Percentiles rank a stretch among this genome's conserved stretches.
Evolutionary conservation across 2,329 filamentous ascomycete genomes (phyloP).

Genomic region (Fusarium albidum): DNA sequence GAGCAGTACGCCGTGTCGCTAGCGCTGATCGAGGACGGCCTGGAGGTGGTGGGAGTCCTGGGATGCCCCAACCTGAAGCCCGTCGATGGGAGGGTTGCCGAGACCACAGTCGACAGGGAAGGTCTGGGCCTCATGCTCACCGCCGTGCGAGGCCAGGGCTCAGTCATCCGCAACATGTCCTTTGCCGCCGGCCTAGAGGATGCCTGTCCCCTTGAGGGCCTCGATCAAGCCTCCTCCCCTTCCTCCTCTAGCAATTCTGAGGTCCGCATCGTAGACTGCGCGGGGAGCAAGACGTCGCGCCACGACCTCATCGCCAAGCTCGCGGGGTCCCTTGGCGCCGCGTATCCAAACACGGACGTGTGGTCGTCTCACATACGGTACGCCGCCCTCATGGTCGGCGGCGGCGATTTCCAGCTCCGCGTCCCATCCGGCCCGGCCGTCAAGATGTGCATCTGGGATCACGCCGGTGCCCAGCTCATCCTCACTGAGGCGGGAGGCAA

Average conservation of each 20-base stretch:
- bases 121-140: conserved; percentile 49
- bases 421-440: conserved; percentile 34
- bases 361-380: conserved; percentile 53
- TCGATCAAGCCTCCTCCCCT: conserved; percentile 30
- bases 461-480: conserved; percentile 65
- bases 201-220: conserved; percentile 30
- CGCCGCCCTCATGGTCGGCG: conserved; percentile 48
- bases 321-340: conserved; percentile 41
- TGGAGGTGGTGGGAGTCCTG: conserved; percentile 65
- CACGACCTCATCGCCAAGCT: conserved; percentile 44
- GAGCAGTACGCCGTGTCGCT: conserved; percentile 71
- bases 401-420: conserved; percentile 47
- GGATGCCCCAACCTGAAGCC: conserved; percentile 66
- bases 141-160: conserved; percentile 44
- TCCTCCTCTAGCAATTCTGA: conserved; percentile 26
- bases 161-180: conserved; percentile 40
- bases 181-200: conserved; percentile 24
- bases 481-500: conserved; percentile 63
- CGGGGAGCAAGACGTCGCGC: conserved; percentile 41
- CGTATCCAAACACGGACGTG: conserved; percentile 48
- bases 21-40: conserved; percentile 64
- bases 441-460: conserved; percentile 57
- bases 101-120: conserved; percentile 43
- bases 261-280: conserved; percentile 47
- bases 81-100: conserved; percentile 46